phyloP scores from a whole-genome alignment of 441 rosid species.

The Aquilaria agallochum region DNA sequence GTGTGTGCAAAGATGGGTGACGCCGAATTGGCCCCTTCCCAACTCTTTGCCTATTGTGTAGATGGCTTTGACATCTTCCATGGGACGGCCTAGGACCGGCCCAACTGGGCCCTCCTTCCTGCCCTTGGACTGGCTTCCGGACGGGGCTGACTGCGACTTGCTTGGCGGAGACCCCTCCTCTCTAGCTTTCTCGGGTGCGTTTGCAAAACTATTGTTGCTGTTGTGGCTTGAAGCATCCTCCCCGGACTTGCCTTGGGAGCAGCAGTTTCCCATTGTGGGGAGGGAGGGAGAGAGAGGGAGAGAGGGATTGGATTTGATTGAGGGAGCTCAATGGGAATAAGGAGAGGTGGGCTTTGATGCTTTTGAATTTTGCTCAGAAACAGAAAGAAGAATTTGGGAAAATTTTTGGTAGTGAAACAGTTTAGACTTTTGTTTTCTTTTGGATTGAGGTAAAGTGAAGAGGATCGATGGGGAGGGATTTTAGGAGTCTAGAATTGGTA shows the following conservation, averaged over 20 bases:
- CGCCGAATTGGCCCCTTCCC: slow-evolving; percentile 48
- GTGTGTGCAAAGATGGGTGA: slow-evolving; percentile 45
- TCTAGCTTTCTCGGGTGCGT: not conserved
- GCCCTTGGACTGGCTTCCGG: slow-evolving; percentile 21
- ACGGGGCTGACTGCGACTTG: slow-evolving; percentile 15
- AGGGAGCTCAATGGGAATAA: not conserved
- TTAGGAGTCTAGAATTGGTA: not conserved
- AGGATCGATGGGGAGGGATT: not conserved
- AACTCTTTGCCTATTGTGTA: slow-evolving; percentile 46
- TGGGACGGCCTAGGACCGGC: slow-evolving; percentile 41
- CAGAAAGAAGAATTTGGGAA: not conserved
- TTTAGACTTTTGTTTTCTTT: too few species aligned
- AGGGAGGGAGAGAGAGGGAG: not conserved
- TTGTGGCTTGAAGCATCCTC: slow-evolving; percentile 16
- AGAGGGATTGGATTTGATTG: slow-evolving; percentile 2
- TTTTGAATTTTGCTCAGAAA: slow-evolving; percentile 8
- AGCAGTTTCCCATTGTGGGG: slow-evolving; percentile 73
- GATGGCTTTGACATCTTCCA: slow-evolving; percentile 42
- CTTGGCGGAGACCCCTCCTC: too few species aligned
- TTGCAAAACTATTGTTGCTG: slow-evolving; percentile 7
- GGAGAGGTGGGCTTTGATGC: slow-evolving; percentile 6
- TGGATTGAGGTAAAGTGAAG: slow-evolving; percentile 8
- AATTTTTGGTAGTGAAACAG: too few species aligned
- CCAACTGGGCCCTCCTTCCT: slow-evolving; percentile 25
- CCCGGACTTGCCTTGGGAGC: slow-evolving; percentile 46